Conservation (phyloP, 2,329 filamentous ascomycete species). For the Talaromyces rugulosus region DNA sequence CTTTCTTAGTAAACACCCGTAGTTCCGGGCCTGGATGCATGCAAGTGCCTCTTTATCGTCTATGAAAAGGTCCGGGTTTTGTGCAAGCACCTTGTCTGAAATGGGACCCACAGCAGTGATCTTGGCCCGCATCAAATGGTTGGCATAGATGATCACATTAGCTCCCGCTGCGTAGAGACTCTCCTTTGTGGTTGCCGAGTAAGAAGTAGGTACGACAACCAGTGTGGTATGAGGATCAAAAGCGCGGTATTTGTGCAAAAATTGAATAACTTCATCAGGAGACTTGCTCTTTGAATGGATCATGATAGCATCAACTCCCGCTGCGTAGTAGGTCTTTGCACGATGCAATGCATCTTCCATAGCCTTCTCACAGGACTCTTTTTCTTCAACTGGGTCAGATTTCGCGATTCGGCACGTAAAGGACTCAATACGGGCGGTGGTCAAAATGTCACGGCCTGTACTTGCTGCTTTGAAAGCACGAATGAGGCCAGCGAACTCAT, state of each 20-base stretch:
- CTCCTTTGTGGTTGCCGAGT: background rate
- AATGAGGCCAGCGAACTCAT: background rate
- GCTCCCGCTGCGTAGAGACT: background rate
- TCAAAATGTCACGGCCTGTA: background rate
- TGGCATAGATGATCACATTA: slow-evolving; percentile 1
- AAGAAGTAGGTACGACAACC: background rate
- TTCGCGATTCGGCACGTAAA: background rate
- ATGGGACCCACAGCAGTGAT: background rate
- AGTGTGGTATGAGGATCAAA: background rate
- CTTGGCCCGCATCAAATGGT: background rate
- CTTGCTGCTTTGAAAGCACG: background rate
- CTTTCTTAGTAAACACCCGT: background rate
- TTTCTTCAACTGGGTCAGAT: background rate
- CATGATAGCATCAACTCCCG: background rate
- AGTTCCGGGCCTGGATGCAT: background rate
- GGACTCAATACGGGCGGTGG: background rate
- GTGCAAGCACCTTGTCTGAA: background rate
- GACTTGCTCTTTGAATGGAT: background rate
- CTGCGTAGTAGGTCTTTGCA: background rate
- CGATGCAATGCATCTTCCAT: background rate
- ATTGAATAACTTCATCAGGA: background rate
- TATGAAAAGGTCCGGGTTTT: background rate
- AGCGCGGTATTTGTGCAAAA: background rate
- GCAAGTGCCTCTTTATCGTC: background rate
- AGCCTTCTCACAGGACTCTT: background rate